These are phyloP conservation scores for Jacaranda mimosifolia DNA, from an alignment of 257 asterid species.

Conservation along the genomic window DNA sequence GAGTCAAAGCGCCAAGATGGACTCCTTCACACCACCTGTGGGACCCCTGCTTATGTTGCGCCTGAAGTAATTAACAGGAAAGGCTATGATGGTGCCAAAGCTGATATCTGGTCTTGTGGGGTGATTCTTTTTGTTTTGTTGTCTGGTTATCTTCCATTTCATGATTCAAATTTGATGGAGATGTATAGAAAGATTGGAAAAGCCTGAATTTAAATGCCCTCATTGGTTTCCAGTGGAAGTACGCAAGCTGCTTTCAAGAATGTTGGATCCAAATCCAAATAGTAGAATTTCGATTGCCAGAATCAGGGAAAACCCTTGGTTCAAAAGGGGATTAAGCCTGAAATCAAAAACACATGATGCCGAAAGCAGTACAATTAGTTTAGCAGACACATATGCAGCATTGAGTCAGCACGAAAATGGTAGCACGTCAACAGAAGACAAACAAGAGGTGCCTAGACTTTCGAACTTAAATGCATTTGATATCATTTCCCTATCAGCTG, in stretches of 20 bases:
- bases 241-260: conserved; percentile 59
- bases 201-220: conserved; percentile 82
- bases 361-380: conserved; percentile 47
- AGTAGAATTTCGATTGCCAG: conserved; percentile 64
- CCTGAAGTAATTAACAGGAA: conserved; percentile 85
- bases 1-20: conserved; percentile 83
- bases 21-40: conserved; percentile 90
- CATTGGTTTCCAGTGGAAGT: conserved; percentile 73
- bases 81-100: conserved; percentile 87
- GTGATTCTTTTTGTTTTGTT: conserved; percentile 76
- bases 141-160: conserved; percentile 86
- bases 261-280: conserved; percentile 81
- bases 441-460: conserved; percentile 43
- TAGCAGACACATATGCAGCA: conserved; percentile 35
- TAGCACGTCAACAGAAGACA: conserved; percentile 29
- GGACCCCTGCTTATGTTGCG: conserved; percentile 95
- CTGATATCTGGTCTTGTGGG: conserved; percentile 96
- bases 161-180: conserved; percentile 83
- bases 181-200: conserved; percentile 85
- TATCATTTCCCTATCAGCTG: conserved; percentile 75
- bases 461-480: conserved; percentile 80
- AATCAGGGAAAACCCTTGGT: conserved; percentile 73
- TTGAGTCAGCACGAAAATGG: conserved; percentile 1
- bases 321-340: conserved; percentile 50
- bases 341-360: conserved; percentile 39